Evolutionary conservation across 2,329 filamentous ascomycete genomes (phyloP).

Genomic region (Claviceps arundinis): DNA sequence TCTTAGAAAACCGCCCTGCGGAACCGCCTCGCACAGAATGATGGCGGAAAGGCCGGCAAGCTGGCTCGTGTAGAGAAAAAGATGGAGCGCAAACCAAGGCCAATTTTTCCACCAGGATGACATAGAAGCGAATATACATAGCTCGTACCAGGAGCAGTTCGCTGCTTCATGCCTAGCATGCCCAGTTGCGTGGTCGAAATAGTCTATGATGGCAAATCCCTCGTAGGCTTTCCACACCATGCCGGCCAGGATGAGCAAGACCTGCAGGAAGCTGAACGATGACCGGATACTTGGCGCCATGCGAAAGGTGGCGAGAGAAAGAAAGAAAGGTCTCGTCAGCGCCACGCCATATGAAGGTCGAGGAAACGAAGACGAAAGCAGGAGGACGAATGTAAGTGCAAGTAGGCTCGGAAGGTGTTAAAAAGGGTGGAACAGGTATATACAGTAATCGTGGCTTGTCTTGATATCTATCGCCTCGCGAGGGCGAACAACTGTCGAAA

Average conservation of each 20-base stretch:
- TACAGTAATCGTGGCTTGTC: no score
- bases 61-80: conserved; percentile 8
- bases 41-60: conserved; percentile 3
- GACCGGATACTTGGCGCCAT: neutral
- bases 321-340: neutral
- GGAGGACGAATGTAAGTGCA: no score
- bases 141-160: neutral
- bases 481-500: no score
- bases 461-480: no score
- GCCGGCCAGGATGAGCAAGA: neutral
- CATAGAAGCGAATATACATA: neutral
- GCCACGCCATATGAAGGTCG: no score
- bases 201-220: conserved; percentile 2
- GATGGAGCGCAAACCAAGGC: conserved; percentile 9
- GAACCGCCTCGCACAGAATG: neutral
- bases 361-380: no score
- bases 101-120: neutral
- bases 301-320: neutral
- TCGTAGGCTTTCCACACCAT: conserved; percentile 5
- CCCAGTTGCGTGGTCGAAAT: neutral
- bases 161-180: no score
- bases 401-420: no score
- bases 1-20: neutral
- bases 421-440: no score
- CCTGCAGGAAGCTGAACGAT: conserved; percentile 3